Base-by-base conservation (phyloP, 2,329 filamentous ascomycete genomes). In the Simplicillium aogashimaense region DNA sequence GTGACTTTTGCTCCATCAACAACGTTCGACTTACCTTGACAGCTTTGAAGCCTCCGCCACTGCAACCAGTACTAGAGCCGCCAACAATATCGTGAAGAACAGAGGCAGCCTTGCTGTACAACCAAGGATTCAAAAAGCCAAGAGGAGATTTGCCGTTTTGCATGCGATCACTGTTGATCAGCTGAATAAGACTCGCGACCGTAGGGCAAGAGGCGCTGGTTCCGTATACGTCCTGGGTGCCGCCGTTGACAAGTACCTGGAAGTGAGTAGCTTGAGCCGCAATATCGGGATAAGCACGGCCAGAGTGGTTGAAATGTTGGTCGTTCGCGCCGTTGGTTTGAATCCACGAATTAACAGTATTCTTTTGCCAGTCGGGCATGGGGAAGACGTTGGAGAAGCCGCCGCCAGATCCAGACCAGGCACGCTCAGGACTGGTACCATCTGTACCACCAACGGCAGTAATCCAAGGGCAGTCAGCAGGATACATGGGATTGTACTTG, bases 351-450 rank as follows among this genome's bases (percentile, higher is more conserved):
- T 5, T 6, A 4, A 70, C 59, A 8, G 60, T 63, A 1, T 47
- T 40, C 14, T 55, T 49, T 46, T 74, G 70, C 49, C 72, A 74
- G 9, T 50, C 45, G 1, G 70, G 69, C 8, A 67, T 45, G 3
- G 56, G 46, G 42, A 70, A 72, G 45, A 66, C 58, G 47, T 70
- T 67, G 41, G 58, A 63, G 53, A 72, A 70, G 10, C 68, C 68
- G 15, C 68, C 66, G 8, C 64, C 65, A 9, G 59, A 64, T n/a
- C 45, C 61, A 61, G 53, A 67, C 65, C 2, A 57, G 63, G 15
- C 30, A 32, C 47, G 67, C 59, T 46, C 66, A 67, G 12, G 67
- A 66, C 42, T 59, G 55, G 49, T 71, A 67, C 3, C 63, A 54
- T 4, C 61, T 58, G 7, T 58, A 59, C 11, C 58, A 58, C 41